Percentiles rank a stretch among this genome's conserved stretches.
Conservation (phyloP, 768 basidiomycete species). For the Amanita jacksonii region DNA sequence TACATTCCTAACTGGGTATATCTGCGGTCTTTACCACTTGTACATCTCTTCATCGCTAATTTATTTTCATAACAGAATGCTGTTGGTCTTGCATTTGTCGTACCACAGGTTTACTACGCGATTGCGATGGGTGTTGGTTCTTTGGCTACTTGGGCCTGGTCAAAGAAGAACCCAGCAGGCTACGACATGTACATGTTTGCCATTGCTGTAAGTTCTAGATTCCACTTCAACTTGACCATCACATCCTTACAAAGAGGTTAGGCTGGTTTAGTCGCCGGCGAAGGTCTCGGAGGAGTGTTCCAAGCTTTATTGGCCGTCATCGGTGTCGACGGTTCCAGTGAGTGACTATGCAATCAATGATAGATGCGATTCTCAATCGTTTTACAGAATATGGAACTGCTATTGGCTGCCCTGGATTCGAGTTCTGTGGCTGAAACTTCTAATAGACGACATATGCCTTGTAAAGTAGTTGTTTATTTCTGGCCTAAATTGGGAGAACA, state of each 20-base stretch:
- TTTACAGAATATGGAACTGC: conserved; percentile 34
- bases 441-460: too few species aligned
- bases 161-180: conserved; percentile 28
- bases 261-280: conserved; percentile 47
- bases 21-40: not conserved
- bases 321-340: conserved; percentile 40
- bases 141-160: conserved; percentile 39
- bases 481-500: too few species aligned
- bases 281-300: conserved; percentile 54
- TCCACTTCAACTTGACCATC: not conserved
- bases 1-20: conserved; percentile 44
- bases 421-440: conserved; percentile 45
- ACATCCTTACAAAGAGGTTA: conserved; percentile 2
- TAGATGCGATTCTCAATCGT: not conserved
- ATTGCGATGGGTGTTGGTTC: conserved; percentile 45
- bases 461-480: too few species aligned
- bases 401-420: conserved; percentile 43
- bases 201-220: conserved; percentile 26
- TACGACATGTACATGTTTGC: conserved; percentile 55
- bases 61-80: too few species aligned
- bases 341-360: conserved; percentile 11
- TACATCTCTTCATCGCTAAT: too few species aligned
- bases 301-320: conserved; percentile 44
- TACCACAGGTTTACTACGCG: conserved; percentile 39
- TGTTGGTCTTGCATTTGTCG: conserved; percentile 43